Evolutionary conservation across 768 basidiomycete species (phyloP).

Genomic region (Holtermannia corniformis): DNA sequence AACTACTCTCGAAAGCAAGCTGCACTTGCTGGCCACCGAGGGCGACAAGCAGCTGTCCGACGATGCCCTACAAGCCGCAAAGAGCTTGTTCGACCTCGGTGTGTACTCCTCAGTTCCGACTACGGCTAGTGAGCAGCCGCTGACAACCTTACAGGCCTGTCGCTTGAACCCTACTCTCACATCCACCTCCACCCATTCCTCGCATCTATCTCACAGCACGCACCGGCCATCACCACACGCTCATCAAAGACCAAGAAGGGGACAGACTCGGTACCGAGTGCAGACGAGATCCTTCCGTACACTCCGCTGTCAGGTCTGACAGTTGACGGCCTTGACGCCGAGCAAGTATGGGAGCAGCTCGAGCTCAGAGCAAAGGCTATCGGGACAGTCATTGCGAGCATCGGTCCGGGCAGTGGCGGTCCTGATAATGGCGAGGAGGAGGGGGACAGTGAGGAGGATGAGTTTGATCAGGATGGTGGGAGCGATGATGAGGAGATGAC

Average conservation of each 20-base stretch:
- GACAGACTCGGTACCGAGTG: constrained; percentile 15
- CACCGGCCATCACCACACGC: constrained; percentile 53
- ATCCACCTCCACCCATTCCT: constrained; percentile 59
- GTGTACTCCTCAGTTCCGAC: constrained; percentile 34
- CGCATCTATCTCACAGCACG: constrained; percentile 53
- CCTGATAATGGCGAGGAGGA: constrained; percentile 33
- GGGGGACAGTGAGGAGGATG: constrained; percentile 31
- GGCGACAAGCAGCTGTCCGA: constrained; percentile 30
- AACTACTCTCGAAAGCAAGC: not conserved
- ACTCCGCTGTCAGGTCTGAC: constrained; percentile 73
- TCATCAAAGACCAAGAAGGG: constrained; percentile 43
- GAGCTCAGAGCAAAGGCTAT: constrained; percentile 68
- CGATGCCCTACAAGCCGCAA: constrained; percentile 33
- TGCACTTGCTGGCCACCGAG: constrained; percentile 17
- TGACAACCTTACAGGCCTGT: constrained; percentile 48
- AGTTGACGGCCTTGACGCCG: constrained; percentile 66
- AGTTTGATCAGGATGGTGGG: constrained; percentile 31
- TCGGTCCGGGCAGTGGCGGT: constrained; percentile 48
- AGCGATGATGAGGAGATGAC: constrained; percentile 18
- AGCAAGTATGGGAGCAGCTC: constrained; percentile 89
- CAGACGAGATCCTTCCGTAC: constrained; percentile 14
- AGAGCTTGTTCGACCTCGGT: constrained; percentile 43
- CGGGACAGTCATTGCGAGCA: constrained; percentile 57
- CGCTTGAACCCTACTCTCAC: constrained; percentile 57
- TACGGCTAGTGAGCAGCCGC: constrained; percentile 49